Evolutionary conservation across 2,329 filamentous ascomycete species (phyloP).

Genomic region (Periconia macrospinosa): DNA sequence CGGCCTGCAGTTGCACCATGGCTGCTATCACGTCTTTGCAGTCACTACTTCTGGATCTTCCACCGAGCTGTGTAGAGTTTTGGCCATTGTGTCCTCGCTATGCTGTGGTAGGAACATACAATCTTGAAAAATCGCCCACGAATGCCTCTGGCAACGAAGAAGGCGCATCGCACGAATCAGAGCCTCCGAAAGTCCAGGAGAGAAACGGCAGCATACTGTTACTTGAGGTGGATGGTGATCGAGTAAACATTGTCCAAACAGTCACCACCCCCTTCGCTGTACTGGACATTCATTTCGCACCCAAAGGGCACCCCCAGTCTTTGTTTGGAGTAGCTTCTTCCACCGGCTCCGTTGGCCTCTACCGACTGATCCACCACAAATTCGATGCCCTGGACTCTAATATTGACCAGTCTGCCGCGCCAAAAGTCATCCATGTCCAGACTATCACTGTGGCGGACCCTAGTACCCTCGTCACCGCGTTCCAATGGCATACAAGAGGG

Average conservation of each 20-base stretch:
- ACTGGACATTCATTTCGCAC: conserved; percentile 82
- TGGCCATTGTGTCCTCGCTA: conserved; percentile 63
- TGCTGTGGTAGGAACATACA: conserved; percentile 84
- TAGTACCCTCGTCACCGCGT: conserved; percentile 66
- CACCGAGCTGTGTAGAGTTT: conserved; percentile 79
- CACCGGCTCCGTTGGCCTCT: conserved; percentile 70
- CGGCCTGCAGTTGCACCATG: conserved; percentile 21
- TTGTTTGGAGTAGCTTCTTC: conserved; percentile 78
- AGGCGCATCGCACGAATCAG: background rate
- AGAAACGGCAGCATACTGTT: conserved; percentile 75
- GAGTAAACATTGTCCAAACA: conserved; percentile 59
- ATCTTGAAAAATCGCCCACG: conserved; percentile 56
- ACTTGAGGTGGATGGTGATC: conserved; percentile 57
- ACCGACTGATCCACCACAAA: conserved; percentile 46
- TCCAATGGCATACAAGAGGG: conserved; percentile 69
- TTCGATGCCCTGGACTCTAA: background rate
- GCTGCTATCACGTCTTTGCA: conserved; percentile 46
- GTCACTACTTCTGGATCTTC: conserved; percentile 63
- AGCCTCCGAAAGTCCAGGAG: conserved; percentile 53
- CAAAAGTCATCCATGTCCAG: conserved; percentile 17
- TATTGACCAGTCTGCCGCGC: conserved; percentile 9
- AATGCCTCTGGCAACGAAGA: background rate
- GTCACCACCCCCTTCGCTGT: conserved; percentile 70
- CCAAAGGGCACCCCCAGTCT: conserved; percentile 39
- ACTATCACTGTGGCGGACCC: background rate